Percentiles rank a stretch among this genome's conserved stretches.
Evolutionary conservation across 2,329 filamentous ascomycete genomes (phyloP).

Genomic region (Penicillium occitanis): DNA sequence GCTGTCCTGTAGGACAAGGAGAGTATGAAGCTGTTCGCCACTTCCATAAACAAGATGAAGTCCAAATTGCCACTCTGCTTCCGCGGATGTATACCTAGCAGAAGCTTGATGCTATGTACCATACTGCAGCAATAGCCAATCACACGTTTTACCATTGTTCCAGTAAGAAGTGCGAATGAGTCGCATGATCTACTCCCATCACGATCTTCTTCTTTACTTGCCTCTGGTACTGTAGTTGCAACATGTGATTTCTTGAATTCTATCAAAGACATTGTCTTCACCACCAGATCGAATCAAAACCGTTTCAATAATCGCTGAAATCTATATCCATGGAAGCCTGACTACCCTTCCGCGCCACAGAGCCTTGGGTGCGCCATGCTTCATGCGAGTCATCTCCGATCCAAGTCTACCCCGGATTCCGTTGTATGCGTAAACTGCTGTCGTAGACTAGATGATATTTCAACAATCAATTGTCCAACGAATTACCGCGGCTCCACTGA

Average conservation of each 20-base stretch:
- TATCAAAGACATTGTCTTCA: neutral
- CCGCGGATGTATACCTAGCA: neutral
- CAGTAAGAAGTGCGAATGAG: neutral
- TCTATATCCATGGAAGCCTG: neutral
- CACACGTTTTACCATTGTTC: neutral
- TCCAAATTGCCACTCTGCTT: neutral
- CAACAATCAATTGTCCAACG: neutral
- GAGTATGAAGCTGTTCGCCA: neutral
- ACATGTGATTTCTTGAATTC: constrained; percentile 1
- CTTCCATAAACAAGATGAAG: neutral
- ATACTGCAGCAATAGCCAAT: neutral
- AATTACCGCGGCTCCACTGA: neutral
- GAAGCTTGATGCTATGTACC: neutral
- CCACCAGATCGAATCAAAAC: neutral
- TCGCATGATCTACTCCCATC: neutral
- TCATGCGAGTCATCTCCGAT: constrained; percentile 4
- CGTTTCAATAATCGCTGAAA: neutral
- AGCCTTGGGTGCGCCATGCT: neutral
- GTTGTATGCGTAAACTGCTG: neutral
- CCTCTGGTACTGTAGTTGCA: neutral
- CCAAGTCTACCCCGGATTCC: neutral
- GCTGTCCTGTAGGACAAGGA: neutral
- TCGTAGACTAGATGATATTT: neutral
- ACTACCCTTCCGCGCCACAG: neutral
- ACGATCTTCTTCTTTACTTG: neutral